Conservation (phyloP, 768 basidiomycete genomes). For the Hemileccinum rubropunctum region DNA sequence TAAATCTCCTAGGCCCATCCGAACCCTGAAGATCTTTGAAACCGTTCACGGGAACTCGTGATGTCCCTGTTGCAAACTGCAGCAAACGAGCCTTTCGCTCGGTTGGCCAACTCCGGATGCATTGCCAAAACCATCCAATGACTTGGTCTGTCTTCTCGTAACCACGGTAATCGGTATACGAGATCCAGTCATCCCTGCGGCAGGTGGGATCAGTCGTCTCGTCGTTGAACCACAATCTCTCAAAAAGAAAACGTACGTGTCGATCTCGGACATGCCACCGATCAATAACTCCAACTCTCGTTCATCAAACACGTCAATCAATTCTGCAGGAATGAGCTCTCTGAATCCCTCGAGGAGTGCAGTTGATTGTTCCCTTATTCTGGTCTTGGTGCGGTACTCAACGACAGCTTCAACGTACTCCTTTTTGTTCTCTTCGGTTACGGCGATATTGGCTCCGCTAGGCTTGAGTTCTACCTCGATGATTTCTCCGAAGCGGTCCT, state of each 20-base stretch:
- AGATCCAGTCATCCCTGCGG: conserved; percentile 82
- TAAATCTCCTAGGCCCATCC: conserved; percentile 89
- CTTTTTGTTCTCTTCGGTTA: conserved; percentile 75
- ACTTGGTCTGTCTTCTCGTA: conserved; percentile 85
- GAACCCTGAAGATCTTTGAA: conserved; percentile 95
- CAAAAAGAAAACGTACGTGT: conserved; percentile 52
- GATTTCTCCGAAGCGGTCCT: conserved; percentile 74
- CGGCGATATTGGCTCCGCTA: conserved; percentile 55
- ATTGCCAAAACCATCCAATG: conserved; percentile 97
- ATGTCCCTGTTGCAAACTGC: conserved; percentile 87
- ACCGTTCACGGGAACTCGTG: conserved; percentile 86
- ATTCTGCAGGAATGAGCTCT: conserved; percentile 79
- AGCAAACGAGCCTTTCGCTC: conserved; percentile 84
- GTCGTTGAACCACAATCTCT: neutral
- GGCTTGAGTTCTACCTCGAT: conserved; percentile 65
- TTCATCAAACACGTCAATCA: conserved; percentile 89
- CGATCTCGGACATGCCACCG: conserved; percentile 91
- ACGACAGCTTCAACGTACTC: conserved; percentile 79
- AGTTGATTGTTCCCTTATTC: conserved; percentile 80
- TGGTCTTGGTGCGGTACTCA: conserved; percentile 76
- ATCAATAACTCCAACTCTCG: conserved; percentile 86
- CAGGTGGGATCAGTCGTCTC: conserved; percentile 1
- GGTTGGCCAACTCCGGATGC: conserved; percentile 84
- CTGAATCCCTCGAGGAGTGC: conserved; percentile 85
- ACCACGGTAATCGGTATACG: conserved; percentile 89